A percentile compares a stretch with the other conserved stretches of the same genome.
These are phyloP conservation scores for Nyssa sinensis DNA, from an alignment of 148 eudicot species.

Conservation along the genomic window DNA sequence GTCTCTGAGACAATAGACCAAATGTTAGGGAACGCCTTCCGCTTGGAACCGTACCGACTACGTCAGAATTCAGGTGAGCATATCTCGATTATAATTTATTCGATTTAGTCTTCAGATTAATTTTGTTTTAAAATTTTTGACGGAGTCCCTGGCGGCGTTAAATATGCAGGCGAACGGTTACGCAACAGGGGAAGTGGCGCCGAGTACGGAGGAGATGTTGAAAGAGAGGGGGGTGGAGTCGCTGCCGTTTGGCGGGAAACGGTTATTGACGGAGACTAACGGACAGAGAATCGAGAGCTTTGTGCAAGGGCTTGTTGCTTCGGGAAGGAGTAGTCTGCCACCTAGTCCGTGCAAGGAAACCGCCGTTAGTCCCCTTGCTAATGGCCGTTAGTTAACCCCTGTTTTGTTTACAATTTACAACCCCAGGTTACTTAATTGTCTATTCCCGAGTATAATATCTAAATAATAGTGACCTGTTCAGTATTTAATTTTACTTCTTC, in stretches of 20 bases:
- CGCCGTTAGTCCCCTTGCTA: conserved; percentile 60
- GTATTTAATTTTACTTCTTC: background rate
- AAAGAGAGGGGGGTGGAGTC: conserved; percentile 73
- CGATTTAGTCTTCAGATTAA: background rate
- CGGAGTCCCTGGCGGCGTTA: conserved; percentile 19
- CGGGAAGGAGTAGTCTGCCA: conserved; percentile 60
- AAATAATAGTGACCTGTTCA: background rate
- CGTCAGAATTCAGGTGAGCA: conserved; percentile 68
- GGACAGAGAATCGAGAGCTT: conserved; percentile 63
- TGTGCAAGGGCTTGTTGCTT: conserved; percentile 71
- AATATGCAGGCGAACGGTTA: conserved; percentile 55
- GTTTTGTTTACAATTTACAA: background rate
- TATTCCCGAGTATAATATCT: background rate
- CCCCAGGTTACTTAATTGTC: conserved; percentile 4
- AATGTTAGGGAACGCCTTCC: conserved; percentile 70
- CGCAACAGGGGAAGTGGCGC: conserved; percentile 11
- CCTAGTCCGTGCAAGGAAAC: conserved; percentile 78
- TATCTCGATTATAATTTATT: background rate
- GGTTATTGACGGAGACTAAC: conserved; percentile 72
- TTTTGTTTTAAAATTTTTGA: background rate
- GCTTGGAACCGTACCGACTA: conserved; percentile 66
- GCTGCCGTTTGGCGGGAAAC: conserved; percentile 86
- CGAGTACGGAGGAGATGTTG: conserved; percentile 37
- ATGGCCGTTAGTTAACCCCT: conserved; percentile 54
- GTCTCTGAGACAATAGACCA: conserved; percentile 78